Evolutionary conservation across 495 filamentous ascomycete genomes (phyloP).

Genomic region (Pyrenopolyporus hunteri): DNA sequence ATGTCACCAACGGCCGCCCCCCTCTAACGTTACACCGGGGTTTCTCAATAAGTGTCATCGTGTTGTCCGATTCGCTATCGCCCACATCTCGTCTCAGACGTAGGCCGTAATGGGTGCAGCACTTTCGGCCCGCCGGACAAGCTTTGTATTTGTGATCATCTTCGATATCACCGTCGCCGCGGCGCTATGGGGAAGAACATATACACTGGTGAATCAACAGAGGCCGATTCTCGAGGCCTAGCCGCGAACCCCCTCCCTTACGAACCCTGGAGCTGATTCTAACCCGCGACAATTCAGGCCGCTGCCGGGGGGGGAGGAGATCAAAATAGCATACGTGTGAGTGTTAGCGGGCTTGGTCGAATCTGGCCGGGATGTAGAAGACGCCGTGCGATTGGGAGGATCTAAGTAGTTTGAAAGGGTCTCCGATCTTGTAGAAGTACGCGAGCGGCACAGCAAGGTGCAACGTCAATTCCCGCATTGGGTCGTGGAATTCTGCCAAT

Average conservation of each 20-base stretch:
- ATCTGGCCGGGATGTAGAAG: constrained; percentile 28
- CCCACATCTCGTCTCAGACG: constrained; percentile 23
- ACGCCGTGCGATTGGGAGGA: constrained; percentile 37
- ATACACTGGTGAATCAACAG: constrained; percentile 29
- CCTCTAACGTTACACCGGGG: constrained; percentile 37
- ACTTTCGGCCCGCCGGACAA: constrained; percentile 38
- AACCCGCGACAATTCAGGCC: constrained; percentile 25
- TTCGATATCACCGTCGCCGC: constrained; percentile 14
- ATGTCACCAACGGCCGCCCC: constrained; percentile 33
- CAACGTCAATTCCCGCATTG: constrained; percentile 34
- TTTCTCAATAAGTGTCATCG: constrained; percentile 32
- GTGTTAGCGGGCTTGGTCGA: constrained; percentile 24
- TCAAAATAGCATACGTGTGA: constrained; percentile 34
- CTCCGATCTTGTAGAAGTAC: constrained; percentile 39
- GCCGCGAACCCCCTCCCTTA: constrained; percentile 25
- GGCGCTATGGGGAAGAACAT: constrained; percentile 4
- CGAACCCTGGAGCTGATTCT: constrained; percentile 17
- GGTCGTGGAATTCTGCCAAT: constrained; percentile 36
- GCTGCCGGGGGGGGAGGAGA: constrained; percentile 9
- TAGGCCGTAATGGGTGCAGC: constrained; percentile 23
- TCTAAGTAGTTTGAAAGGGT: constrained; percentile 34
- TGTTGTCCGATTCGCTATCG: constrained; percentile 34
- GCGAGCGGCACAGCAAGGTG: constrained; percentile 38
- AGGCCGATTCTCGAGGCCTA: constrained; percentile 29
- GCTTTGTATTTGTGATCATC: constrained; percentile 19